phyloP scores from a whole-genome alignment of 306 rosid genomes.

The Styphnolobium japonicum region DNA sequence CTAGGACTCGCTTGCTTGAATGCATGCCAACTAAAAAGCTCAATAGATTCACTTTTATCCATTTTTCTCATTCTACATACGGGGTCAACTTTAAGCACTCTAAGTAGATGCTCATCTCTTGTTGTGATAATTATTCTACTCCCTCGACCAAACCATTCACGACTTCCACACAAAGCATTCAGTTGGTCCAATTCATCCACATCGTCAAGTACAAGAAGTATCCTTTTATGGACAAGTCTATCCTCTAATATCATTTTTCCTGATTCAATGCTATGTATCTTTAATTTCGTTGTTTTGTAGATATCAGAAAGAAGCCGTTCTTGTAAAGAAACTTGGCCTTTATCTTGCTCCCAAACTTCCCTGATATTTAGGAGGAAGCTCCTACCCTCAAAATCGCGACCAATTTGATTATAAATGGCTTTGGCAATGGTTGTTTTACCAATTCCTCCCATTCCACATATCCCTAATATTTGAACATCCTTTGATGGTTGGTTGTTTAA shows the following conservation, averaged over 20 bases:
- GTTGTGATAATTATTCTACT: not conserved
- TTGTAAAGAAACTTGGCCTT: not conserved
- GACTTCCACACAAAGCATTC: not conserved
- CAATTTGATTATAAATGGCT: not conserved
- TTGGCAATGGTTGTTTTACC: not conserved
- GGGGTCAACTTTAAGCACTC: not conserved
- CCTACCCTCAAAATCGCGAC: not conserved
- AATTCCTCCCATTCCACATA: not conserved
- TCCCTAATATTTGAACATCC: not conserved
- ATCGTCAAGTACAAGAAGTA: not conserved
- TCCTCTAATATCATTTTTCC: not conserved
- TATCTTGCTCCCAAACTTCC: not conserved
- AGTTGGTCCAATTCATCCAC: not conserved
- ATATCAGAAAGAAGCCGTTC: not conserved
- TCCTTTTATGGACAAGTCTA: not conserved
- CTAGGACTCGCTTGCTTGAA: not conserved
- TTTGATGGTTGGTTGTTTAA: not conserved
- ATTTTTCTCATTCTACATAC: not conserved
- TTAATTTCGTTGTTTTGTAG: not conserved
- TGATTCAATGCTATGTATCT: not conserved
- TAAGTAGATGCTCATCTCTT: not conserved
- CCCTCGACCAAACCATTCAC: not conserved
- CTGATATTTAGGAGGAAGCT: not conserved
- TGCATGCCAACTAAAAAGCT: not conserved
- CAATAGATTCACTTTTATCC: not conserved